These are phyloP conservation scores for Tylopilus felleus DNA, from an alignment of 768 basidiomycete species.

Conservation along the genomic window DNA sequence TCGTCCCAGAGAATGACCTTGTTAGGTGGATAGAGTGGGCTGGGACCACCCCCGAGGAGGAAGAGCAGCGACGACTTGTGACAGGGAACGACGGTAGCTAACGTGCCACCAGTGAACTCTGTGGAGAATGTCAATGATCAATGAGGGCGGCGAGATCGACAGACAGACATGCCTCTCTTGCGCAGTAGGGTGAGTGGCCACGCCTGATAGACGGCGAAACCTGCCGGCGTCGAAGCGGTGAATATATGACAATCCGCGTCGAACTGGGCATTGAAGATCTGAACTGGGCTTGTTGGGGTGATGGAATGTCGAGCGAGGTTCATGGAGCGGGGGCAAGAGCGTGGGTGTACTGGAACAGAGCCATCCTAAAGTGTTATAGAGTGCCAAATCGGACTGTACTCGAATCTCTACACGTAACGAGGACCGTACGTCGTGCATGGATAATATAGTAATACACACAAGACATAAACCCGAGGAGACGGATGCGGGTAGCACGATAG, in stretches of 20 bases:
- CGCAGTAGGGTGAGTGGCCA: constrained; percentile 74
- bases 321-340: constrained; percentile 45
- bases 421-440: too few relatives aligned
- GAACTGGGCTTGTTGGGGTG: constrained; percentile 68
- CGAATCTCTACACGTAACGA: not conserved
- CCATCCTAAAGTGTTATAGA: constrained; percentile 18
- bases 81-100: constrained; percentile 71
- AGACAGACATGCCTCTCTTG: constrained; percentile 64
- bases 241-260: constrained; percentile 81
- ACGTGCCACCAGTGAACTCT: constrained; percentile 80
- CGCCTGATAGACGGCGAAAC: constrained; percentile 79
- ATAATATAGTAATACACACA: constrained; percentile 25
- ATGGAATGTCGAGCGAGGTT: constrained; percentile 85
- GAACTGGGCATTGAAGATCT: constrained; percentile 74
- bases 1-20: constrained; percentile 93
- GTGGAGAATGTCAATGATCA: constrained; percentile 17
- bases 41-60: constrained; percentile 82
- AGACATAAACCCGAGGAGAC: constrained; percentile 15
- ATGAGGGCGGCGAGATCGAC: not conserved
- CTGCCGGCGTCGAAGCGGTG: constrained; percentile 72
- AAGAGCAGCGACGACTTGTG: constrained; percentile 82
- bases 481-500: constrained; percentile 15
- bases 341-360: constrained; percentile 12
- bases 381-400: constrained; percentile 6
- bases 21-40: constrained; percentile 87